Evolutionary conservation across 163 green algal species (phyloP), one percentile per base, ranked within the genome.

Genomic region (Chlorella variabilis): DNA sequence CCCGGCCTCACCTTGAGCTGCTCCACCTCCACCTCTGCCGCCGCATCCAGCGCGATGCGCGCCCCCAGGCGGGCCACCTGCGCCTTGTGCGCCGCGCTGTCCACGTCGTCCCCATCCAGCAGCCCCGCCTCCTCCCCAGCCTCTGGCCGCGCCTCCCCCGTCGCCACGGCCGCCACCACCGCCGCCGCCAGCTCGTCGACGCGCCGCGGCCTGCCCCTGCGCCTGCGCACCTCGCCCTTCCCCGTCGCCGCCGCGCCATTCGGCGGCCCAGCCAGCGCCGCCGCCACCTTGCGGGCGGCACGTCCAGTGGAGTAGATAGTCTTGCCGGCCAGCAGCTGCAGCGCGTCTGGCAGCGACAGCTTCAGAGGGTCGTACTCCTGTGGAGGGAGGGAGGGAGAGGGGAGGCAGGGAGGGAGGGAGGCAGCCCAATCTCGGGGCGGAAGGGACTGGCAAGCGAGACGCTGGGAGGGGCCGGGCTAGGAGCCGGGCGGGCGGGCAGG

Each of bases 301-400:
- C 54, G 33, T 23, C n/a, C 38, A 13, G 59, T 81, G 21, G 39
- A 5, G 21, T n/a, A 74, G 9, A 18, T 48, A 2, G 25, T 49
- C 31, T 74, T 81, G 41, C 31, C 54, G 39, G 59, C 59, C 75
- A 73, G 61, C 23, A 87, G 34, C 18, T 77, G 61, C 33, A 87
- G 39, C 15, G 75, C 83, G 7, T 82, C 70, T 0, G 71, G 77
- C 48, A 87, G 63, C n/a, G 38, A 69, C 4, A 87, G 21, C n/a
- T 15, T 48, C 49, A 79, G 3, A 4, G 78, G 59, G 66, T 85
- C 48, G 7, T 82, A 71, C 25, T 79, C 51, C 77, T 83, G 77
- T 68, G 17, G 0, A 7, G 9, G 23, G 13, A 11, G 25, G 11
- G 1, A 27, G 39, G 39, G 5, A n/a, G n/a, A n/a, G n/a, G 20